Base-by-base conservation (phyloP, 257 asterid genomes). In the Gentiana dahurica region DNA sequence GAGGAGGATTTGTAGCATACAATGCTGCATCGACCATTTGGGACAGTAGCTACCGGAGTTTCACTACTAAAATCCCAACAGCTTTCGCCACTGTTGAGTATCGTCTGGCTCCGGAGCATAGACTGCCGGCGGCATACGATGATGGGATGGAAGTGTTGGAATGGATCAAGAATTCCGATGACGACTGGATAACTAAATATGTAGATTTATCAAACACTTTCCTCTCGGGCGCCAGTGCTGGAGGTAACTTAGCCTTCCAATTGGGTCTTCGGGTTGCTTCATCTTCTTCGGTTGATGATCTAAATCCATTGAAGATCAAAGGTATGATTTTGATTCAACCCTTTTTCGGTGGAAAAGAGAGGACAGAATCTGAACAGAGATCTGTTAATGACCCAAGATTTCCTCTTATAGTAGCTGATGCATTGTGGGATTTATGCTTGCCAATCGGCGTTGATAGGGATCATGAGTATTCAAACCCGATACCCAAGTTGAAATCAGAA, bases 71-170 rank as follows among this genome's bases (percentile, higher is more conserved):
- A n/a, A 45, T 54, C 43, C 70, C 68, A 2, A 67, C 64, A 0
- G 44, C 61, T 0, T 39, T 68, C 1, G 63, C 65, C 7, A 58
- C 81, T 1, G 55, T 75, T 3, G 73, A 60, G 55, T 60, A 75
- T 34, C 64, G 71, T 15, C 65, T 53, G 4, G 75, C 72, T 8
- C 75, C 75, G 1, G 75, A 71, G 36, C 57, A 55, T 37, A 37
- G 50, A 41, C 62, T 64, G 5, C 68, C 68, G 0, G 57, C 44
- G 6, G 57, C 68, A 24, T 64, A 55, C 2, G 57, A 64, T 12
- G 68, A 64, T 32, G 53, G 51, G 44, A 38, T n/a, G 49, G 68
- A 64, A 64, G 51, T 37, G 35, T 35, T 64, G 44, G 4, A 64
- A 0, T 47, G 35, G 43, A 49, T 64, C n/a, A 64, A 38, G 24